phyloP scores from a whole-genome alignment of 805 yeast species.

The Saccharomyces eubayanus region DNA sequence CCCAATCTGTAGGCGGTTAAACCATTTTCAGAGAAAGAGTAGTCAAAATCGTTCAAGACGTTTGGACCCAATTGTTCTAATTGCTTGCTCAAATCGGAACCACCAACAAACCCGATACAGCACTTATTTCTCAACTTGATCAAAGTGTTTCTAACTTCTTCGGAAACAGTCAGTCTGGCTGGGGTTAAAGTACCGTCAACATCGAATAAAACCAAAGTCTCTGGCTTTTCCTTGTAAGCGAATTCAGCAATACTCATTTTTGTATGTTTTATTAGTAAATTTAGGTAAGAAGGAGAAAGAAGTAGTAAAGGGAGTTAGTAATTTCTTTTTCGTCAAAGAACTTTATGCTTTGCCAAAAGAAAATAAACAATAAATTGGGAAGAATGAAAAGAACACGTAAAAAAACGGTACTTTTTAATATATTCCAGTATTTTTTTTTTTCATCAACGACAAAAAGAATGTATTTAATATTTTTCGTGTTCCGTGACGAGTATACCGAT shows the following conservation, averaged over 20 bases:
- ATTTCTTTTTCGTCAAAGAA: background rate
- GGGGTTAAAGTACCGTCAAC: slow-evolving; percentile 99
- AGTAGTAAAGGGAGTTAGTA: background rate
- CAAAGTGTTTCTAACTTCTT: slow-evolving; percentile 69
- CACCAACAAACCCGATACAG: slow-evolving; percentile 96
- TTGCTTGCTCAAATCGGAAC: slow-evolving; percentile 90
- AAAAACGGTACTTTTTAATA: background rate
- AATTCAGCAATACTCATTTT: slow-evolving; percentile 40
- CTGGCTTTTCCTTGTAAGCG: slow-evolving; percentile 70
- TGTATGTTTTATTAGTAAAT: background rate
- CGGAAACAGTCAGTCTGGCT: slow-evolving; percentile 73
- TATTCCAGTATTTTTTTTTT: background rate
- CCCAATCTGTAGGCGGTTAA: slow-evolving; percentile 94
- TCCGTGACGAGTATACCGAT: background rate
- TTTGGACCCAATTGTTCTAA: slow-evolving; percentile 87
- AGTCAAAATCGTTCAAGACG: slow-evolving; percentile 78
- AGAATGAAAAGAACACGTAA: background rate
- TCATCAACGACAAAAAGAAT: slow-evolving; percentile 1
- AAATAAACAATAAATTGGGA: background rate
- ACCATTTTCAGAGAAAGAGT: slow-evolving; percentile 95
- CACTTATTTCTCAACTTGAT: slow-evolving; percentile 77
- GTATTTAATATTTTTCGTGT: background rate
- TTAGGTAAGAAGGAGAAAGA: background rate
- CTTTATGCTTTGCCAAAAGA: background rate
- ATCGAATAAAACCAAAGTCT: slow-evolving; percentile 85